These are phyloP conservation scores for Dicorynia guianensis DNA, from an alignment of 306 rosid species.

Conservation along the genomic window DNA sequence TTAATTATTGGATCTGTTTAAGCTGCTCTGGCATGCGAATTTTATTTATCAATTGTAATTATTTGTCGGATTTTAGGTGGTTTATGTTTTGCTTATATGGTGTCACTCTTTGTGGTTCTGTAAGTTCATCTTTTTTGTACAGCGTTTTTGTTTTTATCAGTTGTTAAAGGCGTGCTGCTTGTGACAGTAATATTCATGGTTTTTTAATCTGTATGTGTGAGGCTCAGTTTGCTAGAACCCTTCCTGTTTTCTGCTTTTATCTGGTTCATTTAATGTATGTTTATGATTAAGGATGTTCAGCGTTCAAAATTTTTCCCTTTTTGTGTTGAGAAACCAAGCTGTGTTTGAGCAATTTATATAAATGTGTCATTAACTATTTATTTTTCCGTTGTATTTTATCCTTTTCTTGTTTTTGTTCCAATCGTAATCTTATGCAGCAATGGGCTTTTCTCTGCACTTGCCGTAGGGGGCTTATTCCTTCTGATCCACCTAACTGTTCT, in stretches of 20 bases:
- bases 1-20: background rate
- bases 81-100: background rate
- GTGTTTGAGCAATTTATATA: too few relatives aligned
- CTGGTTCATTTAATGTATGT: background rate
- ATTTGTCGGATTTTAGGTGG: constrained; percentile 4
- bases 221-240: background rate
- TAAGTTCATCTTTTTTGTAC: background rate
- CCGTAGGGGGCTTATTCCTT: too few relatives aligned
- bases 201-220: background rate
- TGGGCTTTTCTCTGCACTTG: too few relatives aligned
- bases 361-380: background rate
- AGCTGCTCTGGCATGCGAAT: background rate
- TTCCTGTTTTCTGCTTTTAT: background rate
- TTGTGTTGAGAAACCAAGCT: too few relatives aligned
- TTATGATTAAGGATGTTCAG: background rate
- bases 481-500: background rate
- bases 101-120: background rate
- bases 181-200: too few relatives aligned
- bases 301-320: background rate
- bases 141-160: background rate
- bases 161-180: too few relatives aligned
- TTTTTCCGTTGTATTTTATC: background rate
- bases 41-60: background rate
- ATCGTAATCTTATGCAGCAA: background rate
- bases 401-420: background rate